Percentiles rank a stretch among this genome's conserved stretches.
Evolutionary conservation across 441 rosid genomes (phyloP).

Genomic region (Hypseocharis bilobata): DNA sequence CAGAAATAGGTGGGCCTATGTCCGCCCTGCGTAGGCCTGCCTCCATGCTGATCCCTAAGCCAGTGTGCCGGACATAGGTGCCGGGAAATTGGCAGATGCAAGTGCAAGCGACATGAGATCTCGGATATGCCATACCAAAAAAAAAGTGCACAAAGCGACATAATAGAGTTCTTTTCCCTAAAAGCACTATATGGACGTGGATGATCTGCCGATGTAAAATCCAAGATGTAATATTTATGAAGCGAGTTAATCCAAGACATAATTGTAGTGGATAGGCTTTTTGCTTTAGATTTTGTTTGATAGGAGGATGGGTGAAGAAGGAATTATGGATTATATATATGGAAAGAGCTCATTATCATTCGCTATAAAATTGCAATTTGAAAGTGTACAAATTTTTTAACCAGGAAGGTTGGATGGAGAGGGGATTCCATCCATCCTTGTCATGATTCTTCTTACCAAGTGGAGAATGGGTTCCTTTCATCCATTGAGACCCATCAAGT

Average conservation of each 20-base stretch:
- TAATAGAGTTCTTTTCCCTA: not conserved
- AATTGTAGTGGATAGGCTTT: not conserved
- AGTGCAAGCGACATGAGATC: too few species aligned
- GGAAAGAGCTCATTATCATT: too few species aligned
- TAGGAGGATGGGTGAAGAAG: not conserved
- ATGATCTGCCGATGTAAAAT: not conserved
- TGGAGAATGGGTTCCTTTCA: not conserved
- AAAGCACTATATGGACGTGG: not conserved
- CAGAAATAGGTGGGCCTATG: too few species aligned
- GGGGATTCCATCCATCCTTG: not conserved
- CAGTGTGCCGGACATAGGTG: too few species aligned
- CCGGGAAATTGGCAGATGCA: too few species aligned
- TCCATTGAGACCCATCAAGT: not conserved
- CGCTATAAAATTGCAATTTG: too few species aligned
- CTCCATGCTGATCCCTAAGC: too few species aligned
- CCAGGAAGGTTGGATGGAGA: not conserved
- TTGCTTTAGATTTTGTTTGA: not conserved
- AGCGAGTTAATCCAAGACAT: not conserved
- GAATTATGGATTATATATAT: too few species aligned
- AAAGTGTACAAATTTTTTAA: not conserved
- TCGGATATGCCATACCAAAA: too few species aligned
- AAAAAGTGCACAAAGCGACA: not conserved
- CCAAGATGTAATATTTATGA: not conserved
- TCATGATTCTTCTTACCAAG: not conserved
- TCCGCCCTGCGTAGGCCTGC: too few species aligned